Evolutionary conservation across 2,329 filamentous ascomycete genomes (phyloP), one percentile per base, ranked within the genome.

Genomic region (Venturia aucupariae): DNA sequence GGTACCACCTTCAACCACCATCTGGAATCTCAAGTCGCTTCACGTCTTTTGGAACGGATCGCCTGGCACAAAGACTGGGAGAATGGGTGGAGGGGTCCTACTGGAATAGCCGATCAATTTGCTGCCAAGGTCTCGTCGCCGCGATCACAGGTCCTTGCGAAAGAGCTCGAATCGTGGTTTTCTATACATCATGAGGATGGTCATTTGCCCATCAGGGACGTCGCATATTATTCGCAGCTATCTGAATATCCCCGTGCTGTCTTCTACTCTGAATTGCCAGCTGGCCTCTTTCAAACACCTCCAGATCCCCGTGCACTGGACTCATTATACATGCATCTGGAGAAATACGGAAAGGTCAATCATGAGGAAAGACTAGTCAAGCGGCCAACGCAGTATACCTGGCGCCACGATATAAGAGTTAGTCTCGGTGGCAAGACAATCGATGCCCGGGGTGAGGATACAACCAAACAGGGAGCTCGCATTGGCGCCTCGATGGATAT

Each of bases 401-500:
- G 59, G 59, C 59, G 59, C 15, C 59, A n/a, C 8, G 35, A 27
- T 60, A 30, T 24, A 41, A 60, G 2, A 27, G 59, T 60, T 4
- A 22, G 13, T 11, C 13, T 60, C 11, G 59, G 41, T 17, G 59
- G 39, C 2, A 27, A 41, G 41, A 44, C 24, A 19, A 41, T 60
- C 38, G 41, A 41, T 6, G 59, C 59, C 17, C n/a, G 15, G 22
- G 59, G 59, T 11, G 59, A 60, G 59, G 59, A 60, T 22, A 24
- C 59, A 15, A 41, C 59, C 41, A 60, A 60, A 22, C 27, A 60
- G 24, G 41, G 59, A 15, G 59, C 59, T 41, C 59, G 24, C 30
- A 32, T 60, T 17, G 59, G 38, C 32, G 59, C 59, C 44, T 41
- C 59, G 19, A 60, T 60, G 59, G 41, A 62, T 44, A 17, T 54